A percentile compares a stretch with the other conserved stretches of the same genome.
Evolutionary conservation across 257 asterid species (phyloP).

Genomic region (Cynanchum wilfordii): DNA sequence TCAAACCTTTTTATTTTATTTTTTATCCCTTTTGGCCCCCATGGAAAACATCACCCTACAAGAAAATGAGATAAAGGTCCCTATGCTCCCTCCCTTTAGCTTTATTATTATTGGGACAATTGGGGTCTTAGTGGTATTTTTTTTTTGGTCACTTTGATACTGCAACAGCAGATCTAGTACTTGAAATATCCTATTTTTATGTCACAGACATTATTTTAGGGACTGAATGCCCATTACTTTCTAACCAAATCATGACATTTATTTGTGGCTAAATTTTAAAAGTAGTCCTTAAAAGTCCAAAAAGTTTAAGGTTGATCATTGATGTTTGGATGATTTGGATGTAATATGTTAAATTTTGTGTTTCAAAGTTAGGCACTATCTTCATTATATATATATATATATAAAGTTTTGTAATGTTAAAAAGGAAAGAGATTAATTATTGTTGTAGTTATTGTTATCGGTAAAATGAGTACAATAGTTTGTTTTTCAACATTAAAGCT

Average conservation of each 20-base stretch:
- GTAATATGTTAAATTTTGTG: background rate
- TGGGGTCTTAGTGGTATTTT: background rate
- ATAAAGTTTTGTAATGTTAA: no score
- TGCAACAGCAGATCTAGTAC: background rate
- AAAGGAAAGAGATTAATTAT: no score
- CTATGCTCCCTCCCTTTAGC: no score
- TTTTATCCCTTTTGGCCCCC: background rate
- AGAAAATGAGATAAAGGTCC: background rate
- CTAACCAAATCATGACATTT: background rate
- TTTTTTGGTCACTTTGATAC: background rate
- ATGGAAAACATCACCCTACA: background rate
- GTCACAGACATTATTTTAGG: background rate
- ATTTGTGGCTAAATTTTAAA: background rate
- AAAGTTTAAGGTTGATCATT: conserved; percentile 6
- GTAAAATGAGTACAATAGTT: no score
- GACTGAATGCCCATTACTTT: conserved; percentile 5
- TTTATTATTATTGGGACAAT: no score
- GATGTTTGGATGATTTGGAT: background rate
- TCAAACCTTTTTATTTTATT: no score
- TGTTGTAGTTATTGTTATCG: no score
- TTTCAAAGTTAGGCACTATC: background rate
- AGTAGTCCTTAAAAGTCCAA: background rate
- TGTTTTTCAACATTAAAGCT: no score
- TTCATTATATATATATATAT: background rate
- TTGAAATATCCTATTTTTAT: background rate